These are phyloP conservation scores for Melampsora larici-populina DNA, from an alignment of 1,284 basidiomycete genomes.

Conservation along the genomic window DNA sequence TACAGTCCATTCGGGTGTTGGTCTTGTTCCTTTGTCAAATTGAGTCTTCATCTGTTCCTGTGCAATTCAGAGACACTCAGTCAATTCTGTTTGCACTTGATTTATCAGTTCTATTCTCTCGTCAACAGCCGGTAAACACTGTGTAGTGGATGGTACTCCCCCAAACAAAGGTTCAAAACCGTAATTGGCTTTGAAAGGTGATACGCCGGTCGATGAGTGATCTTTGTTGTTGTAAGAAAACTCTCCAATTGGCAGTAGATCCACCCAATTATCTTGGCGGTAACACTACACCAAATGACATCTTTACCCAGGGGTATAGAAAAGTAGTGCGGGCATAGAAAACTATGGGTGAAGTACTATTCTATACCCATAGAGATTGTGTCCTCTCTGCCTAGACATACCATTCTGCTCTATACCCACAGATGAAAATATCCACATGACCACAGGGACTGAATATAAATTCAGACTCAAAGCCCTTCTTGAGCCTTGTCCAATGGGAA, in stretches of 20 bases:
- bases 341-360: no score
- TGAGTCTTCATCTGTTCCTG: conserved; percentile 4
- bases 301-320: no score
- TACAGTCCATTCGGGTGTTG: background rate
- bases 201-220: background rate
- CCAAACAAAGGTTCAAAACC: background rate
- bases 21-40: no score
- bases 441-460: no score
- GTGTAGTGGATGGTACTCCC: background rate
- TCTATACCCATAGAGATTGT: no score
- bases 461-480: no score
- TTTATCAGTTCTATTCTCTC: background rate
- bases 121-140: background rate
- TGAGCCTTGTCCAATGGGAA: no score
- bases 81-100: background rate
- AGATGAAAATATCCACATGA: no score
- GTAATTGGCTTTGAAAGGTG: conserved; percentile 11
- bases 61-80: background rate
- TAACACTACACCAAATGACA: no score
- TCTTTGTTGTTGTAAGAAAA: conserved; percentile 13
- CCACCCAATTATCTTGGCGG: conserved; percentile 9
- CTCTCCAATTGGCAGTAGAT: background rate
- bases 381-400: no score
- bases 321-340: no score
- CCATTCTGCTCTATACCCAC: no score